These are phyloP conservation scores for Lecanicillium sp. DNA, from an alignment of 2,329 filamentous ascomycete species.

Conservation along the genomic window DNA sequence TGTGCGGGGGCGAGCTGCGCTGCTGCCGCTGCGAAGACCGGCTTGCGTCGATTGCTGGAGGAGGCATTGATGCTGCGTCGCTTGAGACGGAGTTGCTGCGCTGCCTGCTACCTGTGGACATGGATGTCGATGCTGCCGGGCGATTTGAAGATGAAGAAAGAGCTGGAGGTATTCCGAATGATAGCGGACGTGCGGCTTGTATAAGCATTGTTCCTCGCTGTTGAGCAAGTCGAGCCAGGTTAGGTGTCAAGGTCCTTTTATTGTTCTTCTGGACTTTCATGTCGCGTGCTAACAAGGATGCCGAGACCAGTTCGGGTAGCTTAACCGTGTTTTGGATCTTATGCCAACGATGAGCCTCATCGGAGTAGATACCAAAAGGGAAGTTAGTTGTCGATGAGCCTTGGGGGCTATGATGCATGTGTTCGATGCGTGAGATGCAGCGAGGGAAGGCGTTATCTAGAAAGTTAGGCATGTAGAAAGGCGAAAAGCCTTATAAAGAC, in stretches of 20 bases:
- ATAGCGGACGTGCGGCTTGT: slow-evolving; percentile 15
- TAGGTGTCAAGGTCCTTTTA: neutral
- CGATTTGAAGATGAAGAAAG: slow-evolving; percentile 1
- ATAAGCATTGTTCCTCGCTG: slow-evolving; percentile 18
- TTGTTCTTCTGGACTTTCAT: slow-evolving; percentile 6
- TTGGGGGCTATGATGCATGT: too few relatives aligned
- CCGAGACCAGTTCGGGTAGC: too few relatives aligned
- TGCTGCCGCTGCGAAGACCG: neutral
- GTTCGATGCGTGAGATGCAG: too few relatives aligned
- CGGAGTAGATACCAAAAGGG: neutral
- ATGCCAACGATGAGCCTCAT: neutral
- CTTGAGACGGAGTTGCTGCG: slow-evolving; percentile 18
- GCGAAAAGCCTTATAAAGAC: neutral
- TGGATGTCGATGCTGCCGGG: slow-evolving; percentile 12
- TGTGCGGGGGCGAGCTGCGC: neutral
- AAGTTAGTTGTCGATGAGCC: slow-evolving; percentile 4
- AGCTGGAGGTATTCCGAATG: slow-evolving; percentile 14
- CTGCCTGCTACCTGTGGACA: slow-evolving; percentile 13
- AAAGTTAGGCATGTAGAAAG: neutral
- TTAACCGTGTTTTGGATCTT: neutral
- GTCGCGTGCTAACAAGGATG: too few relatives aligned
- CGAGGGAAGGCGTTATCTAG: neutral
- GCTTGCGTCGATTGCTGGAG: neutral
- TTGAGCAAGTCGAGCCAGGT: neutral
- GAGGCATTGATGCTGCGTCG: slow-evolving; percentile 1